Evolutionary conservation across 2,329 filamentous ascomycete genomes (phyloP).

Genomic region (Cordyceps cateniannulata): DNA sequence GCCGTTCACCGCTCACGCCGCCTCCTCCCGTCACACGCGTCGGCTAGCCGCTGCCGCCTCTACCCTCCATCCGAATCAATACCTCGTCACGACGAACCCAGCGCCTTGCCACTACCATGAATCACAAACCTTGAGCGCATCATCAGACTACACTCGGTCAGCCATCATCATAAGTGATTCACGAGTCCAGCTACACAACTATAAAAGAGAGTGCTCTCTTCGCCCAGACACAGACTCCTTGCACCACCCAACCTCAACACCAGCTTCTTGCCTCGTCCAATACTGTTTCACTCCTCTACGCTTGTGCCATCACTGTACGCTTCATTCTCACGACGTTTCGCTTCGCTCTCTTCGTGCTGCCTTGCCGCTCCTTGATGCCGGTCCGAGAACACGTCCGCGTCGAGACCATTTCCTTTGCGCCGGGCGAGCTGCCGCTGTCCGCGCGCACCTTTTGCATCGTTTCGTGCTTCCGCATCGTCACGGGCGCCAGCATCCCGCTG

Average conservation of each 20-base stretch:
- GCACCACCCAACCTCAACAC: neutral
- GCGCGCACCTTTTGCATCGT: constrained; percentile 20
- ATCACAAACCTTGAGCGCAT: neutral
- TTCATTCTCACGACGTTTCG: neutral
- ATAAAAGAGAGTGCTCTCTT: neutral
- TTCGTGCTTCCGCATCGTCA: neutral
- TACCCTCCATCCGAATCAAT: neutral
- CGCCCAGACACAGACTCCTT: neutral
- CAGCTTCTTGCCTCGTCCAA: neutral
- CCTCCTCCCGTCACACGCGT: neutral
- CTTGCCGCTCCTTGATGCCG: constrained; percentile 19
- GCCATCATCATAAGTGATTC: neutral
- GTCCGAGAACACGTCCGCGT: constrained; percentile 12
- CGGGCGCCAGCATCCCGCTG: neutral
- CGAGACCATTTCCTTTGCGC: constrained; percentile 20
- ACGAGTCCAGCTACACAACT: neutral
- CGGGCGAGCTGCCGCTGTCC: constrained; percentile 32
- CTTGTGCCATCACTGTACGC: neutral
- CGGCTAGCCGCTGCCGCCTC: neutral
- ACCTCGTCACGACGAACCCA: neutral
- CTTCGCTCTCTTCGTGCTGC: no score
- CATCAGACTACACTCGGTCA: neutral
- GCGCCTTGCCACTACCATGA: neutral
- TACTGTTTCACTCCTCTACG: neutral
- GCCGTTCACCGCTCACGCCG: neutral